Percentiles rank a stretch among this genome's conserved stretches.
These are phyloP conservation scores for Neospermospora avenae DNA, from an alignment of 2,329 filamentous ascomycete genomes.

Conservation along the genomic window DNA sequence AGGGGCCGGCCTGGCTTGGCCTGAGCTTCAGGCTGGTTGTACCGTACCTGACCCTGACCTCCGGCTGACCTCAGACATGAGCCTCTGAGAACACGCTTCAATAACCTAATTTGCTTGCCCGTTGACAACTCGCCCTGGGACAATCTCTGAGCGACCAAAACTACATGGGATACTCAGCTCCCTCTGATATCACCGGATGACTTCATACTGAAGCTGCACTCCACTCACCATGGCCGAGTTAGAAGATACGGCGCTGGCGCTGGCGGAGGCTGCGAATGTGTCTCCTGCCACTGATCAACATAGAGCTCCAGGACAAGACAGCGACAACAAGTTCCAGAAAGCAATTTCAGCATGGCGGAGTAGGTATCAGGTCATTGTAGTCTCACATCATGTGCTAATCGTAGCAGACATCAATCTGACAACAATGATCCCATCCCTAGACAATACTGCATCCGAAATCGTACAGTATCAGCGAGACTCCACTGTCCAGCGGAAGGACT, in stretches of 20 bases:
- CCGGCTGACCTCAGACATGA: neutral
- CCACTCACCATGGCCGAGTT: conserved; percentile 30
- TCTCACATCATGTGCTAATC: conserved; percentile 15
- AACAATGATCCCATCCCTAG: conserved; percentile 77
- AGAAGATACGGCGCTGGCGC: conserved; percentile 27
- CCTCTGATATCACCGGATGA: conserved; percentile 15
- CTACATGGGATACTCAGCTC: neutral
- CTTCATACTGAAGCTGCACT: conserved; percentile 11
- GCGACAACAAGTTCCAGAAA: conserved; percentile 91
- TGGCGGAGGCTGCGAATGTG: conserved; percentile 21
- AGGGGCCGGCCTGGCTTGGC: neutral
- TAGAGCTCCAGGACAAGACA: conserved; percentile 40
- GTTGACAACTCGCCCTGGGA: neutral
- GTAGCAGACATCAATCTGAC: conserved; percentile 73
- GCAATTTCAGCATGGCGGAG: conserved; percentile 96
- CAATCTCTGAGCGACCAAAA: neutral
- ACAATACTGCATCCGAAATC: conserved; percentile 92
- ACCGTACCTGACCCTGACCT: conserved; percentile 11
- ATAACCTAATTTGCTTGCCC: neutral
- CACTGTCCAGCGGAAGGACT: conserved; percentile 91
- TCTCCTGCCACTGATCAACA: conserved; percentile 14
- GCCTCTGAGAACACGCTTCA: conserved; percentile 4
- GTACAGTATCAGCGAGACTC: conserved; percentile 91
- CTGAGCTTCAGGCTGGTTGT: neutral
- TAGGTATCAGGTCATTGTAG: conserved; percentile 41